A percentile compares a stretch with the other conserved stretches of the same genome.
Conservation (phyloP, 352 stramenopile species). For the Hyaloperonospora brassicae region DNA sequence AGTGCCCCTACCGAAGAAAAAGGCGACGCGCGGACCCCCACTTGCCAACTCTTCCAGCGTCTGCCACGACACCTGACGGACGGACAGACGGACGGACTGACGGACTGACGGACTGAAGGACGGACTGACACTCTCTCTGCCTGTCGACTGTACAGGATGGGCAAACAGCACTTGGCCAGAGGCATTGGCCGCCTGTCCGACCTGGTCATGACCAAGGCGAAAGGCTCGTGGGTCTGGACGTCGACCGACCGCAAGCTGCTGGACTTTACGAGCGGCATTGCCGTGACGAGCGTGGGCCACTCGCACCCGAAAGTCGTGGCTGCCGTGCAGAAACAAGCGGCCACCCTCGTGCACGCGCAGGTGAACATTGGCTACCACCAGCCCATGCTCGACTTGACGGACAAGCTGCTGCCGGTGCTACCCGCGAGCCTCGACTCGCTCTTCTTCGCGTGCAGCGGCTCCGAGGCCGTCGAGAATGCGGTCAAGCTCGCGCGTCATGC, state of each 20-base stretch:
- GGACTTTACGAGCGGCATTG: constrained; percentile 92
- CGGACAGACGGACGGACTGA: no score
- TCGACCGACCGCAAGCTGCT: constrained; percentile 81
- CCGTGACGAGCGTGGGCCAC: constrained; percentile 89
- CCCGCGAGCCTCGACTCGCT: constrained; percentile 81
- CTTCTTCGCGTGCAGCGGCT: constrained; percentile 87
- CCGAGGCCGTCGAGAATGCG: constrained; percentile 89
- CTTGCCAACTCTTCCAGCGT: no score
- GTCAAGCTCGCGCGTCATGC: constrained; percentile 89
- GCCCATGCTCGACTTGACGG: constrained; percentile 86
- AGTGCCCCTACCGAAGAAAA: no score
- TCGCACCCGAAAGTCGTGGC: constrained; percentile 88
- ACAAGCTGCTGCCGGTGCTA: constrained; percentile 69
- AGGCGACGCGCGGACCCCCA: no score
- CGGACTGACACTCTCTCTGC: no score
- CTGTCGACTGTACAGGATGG: constrained; percentile 28
- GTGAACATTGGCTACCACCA: constrained; percentile 91
- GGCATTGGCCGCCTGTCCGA: constrained; percentile 81
- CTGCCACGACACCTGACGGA: no score
- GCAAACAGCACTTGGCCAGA: constrained; percentile 61
- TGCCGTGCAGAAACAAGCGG: constrained; percentile 86
- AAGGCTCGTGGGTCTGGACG: constrained; percentile 85
- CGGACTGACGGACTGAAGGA: no score
- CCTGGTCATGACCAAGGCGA: constrained; percentile 75
- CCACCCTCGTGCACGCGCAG: constrained; percentile 84